Conservation (phyloP, 805 yeast species). For the Myxozyma monticola region DNA sequence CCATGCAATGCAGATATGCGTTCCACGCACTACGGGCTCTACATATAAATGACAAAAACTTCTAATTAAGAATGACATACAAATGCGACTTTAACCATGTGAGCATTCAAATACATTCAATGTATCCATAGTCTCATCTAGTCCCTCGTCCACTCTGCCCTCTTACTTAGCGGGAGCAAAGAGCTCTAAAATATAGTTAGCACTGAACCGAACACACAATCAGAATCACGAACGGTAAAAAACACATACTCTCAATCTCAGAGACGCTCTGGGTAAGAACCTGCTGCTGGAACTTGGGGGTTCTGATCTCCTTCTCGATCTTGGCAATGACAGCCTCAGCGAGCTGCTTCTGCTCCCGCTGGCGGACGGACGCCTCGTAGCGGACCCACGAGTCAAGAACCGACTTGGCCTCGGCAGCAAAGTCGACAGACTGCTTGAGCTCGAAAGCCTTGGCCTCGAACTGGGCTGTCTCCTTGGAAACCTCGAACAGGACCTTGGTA, state of each 20-base stretch:
- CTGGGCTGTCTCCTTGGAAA: constrained; percentile 95
- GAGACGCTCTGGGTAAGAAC: constrained; percentile 87
- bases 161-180: constrained; percentile 25
- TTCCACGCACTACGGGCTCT: too few relatives aligned
- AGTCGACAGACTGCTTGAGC: constrained; percentile 84
- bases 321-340: constrained; percentile 81
- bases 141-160: too few relatives aligned
- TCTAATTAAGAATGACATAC: constrained; percentile 1
- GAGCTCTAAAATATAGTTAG: constrained; percentile 13
- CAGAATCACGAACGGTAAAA: neutral
- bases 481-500: constrained; percentile 87
- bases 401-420: constrained; percentile 87
- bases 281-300: constrained; percentile 91
- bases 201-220: neutral
- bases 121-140: too few relatives aligned
- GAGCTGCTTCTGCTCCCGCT: constrained; percentile 90
- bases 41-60: too few relatives aligned
- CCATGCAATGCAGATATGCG: too few relatives aligned
- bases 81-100: neutral
- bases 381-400: constrained; percentile 99
- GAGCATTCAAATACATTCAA: neutral
- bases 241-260: constrained; percentile 84
- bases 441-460: constrained; percentile 93
- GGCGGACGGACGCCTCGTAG: constrained; percentile 95
- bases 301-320: constrained; percentile 79